Base-by-base conservation (phyloP, 768 basidiomycete species). In the Lepiota subincarnata region DNA sequence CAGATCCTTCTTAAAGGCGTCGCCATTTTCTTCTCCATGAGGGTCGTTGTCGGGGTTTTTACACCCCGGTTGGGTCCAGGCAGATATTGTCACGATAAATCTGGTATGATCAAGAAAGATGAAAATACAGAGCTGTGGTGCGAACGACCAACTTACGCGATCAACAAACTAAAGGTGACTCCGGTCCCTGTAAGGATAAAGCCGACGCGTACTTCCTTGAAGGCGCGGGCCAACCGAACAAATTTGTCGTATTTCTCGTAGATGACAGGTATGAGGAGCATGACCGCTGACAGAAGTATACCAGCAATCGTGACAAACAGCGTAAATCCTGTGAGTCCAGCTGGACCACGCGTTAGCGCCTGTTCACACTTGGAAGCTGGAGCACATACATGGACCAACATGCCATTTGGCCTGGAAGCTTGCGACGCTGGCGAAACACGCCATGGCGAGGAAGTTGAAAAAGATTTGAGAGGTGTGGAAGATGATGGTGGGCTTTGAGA, bases 361-460 rank as follows among this genome's bases (percentile, higher is more conserved):
- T 48, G 42, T 37, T 50, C 68, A 41, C 66, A 57, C 13, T 16
- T 20, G 39, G 13, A 41, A 43, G 45, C 2, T 20, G 45, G 43
- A 35, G 50, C 40, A 82, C 92, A 60, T 60, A 96, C 94, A 97
- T 36, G 92, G 90, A 6, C 90, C 90, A 19, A 96, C 79, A 8
- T 76, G 64, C 82, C 83, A 94, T 59, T 87, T 86, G 3, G 89
- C 84, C 62, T 98, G 94, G 68, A 96, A 98, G 18, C 76, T 73
- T 0, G 94, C 94, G 3, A 93, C 89, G 60, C 88, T 86, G 6
- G 89, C 95, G 61, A 92, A 93, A 64, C 92, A 95, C 43, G 86
- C 87, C 83, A 96, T 87, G 11, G 91, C 83, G 42, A 98, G 78
- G 65, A 98, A 97, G 67, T 88, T 86, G 83, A 96, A 93, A 77